These are phyloP conservation scores for Calvatia gigantea DNA, from an alignment of 768 basidiomycete species.

Conservation along the genomic window DNA sequence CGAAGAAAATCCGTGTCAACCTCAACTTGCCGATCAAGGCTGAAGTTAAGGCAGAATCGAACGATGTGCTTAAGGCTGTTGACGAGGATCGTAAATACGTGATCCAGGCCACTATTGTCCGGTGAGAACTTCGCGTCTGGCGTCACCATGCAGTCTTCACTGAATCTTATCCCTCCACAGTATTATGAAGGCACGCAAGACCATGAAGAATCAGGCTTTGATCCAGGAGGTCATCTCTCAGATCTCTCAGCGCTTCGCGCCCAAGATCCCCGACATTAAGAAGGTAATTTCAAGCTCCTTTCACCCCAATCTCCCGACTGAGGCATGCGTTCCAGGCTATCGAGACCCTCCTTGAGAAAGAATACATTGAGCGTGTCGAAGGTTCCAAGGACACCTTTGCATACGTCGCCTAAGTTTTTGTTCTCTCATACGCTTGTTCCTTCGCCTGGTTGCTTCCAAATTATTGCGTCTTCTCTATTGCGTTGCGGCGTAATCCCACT, in stretches of 20 bases:
- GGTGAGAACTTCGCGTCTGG: slow-evolving; percentile 31
- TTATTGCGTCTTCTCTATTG: slow-evolving; percentile 4
- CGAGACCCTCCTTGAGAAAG: slow-evolving; percentile 90
- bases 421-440: slow-evolving; percentile 10
- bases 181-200: slow-evolving; percentile 95
- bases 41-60: slow-evolving; percentile 88
- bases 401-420: slow-evolving; percentile 55
- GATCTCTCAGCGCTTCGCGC: slow-evolving; percentile 83
- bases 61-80: slow-evolving; percentile 88
- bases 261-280: slow-evolving; percentile 96
- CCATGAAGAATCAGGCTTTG: slow-evolving; percentile 89
- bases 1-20: slow-evolving; percentile 91
- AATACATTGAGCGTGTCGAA: slow-evolving; percentile 94
- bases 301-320: slow-evolving; percentile 9
- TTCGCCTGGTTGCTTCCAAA: not conserved
- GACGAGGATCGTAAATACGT: slow-evolving; percentile 97
- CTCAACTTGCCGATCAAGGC: slow-evolving; percentile 91
- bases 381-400: slow-evolving; percentile 88
- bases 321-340: slow-evolving; percentile 57
- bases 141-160: not conserved
- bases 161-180: slow-evolving; percentile 30
- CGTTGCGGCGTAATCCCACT: not conserved
- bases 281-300: slow-evolving; percentile 51
- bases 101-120: slow-evolving; percentile 92
- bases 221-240: slow-evolving; percentile 91